Conservation (phyloP, 2,329 filamentous ascomycete genomes). For the Penicillium sp. region DNA sequence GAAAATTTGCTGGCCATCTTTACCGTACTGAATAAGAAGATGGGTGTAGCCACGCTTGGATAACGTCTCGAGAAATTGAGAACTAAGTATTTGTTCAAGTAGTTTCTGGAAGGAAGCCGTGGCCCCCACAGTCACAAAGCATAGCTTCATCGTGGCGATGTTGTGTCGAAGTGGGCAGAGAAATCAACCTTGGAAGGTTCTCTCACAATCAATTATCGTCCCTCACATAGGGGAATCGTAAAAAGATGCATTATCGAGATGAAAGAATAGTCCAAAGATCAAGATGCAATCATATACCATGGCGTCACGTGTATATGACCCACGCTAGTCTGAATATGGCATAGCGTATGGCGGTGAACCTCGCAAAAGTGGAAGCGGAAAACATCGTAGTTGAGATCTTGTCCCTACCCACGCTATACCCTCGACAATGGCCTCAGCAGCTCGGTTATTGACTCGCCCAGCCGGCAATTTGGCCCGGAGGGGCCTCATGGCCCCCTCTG, state of each 20-base stretch:
- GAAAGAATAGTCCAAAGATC: neutral
- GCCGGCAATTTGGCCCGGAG: conserved; percentile 28
- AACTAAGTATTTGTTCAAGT: conserved; percentile 55
- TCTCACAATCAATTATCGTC: neutral
- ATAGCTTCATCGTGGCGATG: conserved; percentile 37
- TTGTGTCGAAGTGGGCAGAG: neutral
- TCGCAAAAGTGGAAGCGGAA: conserved; percentile 14
- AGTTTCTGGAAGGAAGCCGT: conserved; percentile 74
- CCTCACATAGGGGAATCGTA: neutral
- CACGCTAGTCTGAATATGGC: neutral
- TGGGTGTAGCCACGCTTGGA: conserved; percentile 55
- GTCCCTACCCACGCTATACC: conserved; percentile 12
- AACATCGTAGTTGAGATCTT: conserved; percentile 15
- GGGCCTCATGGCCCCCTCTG: conserved; percentile 19
- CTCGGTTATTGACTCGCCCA: conserved; percentile 33
- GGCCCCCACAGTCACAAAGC: conserved; percentile 85
- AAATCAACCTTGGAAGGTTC: neutral
- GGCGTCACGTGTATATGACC: neutral
- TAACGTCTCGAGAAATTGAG: conserved; percentile 56
- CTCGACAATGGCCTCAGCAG: conserved; percentile 33
- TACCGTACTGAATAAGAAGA: conserved; percentile 72
- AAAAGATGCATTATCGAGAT: neutral
- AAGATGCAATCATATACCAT: neutral
- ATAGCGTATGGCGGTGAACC: conserved; percentile 11
- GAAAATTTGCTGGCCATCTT: conserved; percentile 52